Evolutionary conservation across 75 land plant species (phyloP), one percentile per base, ranked within the genome.

Genomic region (Picea sitchensis): DNA sequence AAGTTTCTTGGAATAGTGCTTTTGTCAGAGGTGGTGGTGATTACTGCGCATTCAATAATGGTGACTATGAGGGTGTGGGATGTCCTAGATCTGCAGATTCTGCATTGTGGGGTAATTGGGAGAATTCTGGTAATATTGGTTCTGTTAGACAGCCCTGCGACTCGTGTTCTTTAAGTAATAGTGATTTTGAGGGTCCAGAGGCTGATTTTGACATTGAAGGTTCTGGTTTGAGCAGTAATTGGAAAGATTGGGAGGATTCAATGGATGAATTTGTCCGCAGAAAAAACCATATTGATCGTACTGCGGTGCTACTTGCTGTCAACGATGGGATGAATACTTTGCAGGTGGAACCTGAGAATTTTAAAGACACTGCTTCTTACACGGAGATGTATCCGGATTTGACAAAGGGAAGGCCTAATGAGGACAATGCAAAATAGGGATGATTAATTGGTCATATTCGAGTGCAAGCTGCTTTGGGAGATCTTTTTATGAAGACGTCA

Each of bases 151-250:
- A 34, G 13, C 15, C 0, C 1, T 30, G 31, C 31, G 67, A 65
- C 31, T 31, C 9, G 23, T 64, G 67, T 13, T 34, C 67, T 64
- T 64, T 64, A 3, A 64, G 67, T 5, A 34, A 64, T 12, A 64
- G 32, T 64, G 67, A 65, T 65, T 63, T 63, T 63, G 65, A 63
- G 65, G 65, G 31, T 63, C 65, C 21, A 9, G 31, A 63, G 30
- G 65, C 32, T 23, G 65, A 30, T 26, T 30, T 65, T 65, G 32
- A 65, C 23, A 30, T 13, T 65, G 67, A 31, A 65, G 67, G 31
- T 65, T 34, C 67, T 65, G 26, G 26, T 65, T 65, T 65, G 34
- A 65, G 67, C 34, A 31, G 36, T 65, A 31, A 65, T 65, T 65
- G 67, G 67, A 65, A 65, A 14, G 67, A 65, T 3, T 5, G 32